Conservation (phyloP, 163 green algal species). For the Chloromonas sp. region DNA sequence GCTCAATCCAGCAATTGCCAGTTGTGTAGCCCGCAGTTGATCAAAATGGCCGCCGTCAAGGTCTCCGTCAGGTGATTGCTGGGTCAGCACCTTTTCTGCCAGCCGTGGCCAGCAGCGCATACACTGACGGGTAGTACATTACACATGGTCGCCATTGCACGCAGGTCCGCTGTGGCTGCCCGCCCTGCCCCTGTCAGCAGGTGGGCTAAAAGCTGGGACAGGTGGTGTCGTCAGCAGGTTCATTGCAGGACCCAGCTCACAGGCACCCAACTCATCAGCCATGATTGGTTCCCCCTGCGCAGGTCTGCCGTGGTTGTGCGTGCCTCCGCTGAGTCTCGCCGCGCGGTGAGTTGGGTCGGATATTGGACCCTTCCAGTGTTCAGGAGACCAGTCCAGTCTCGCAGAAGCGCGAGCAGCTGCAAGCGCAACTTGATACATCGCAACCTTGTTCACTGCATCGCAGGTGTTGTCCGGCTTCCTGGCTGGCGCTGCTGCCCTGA, state of each 20-base stretch:
- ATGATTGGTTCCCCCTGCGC: neutral
- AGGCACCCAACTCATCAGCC: neutral
- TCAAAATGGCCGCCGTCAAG: slow-evolving; percentile 3
- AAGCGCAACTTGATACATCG: neutral
- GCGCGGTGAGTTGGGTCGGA: slow-evolving; percentile 28
- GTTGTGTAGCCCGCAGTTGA: neutral
- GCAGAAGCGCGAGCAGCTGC: slow-evolving; percentile 1
- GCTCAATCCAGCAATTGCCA: neutral
- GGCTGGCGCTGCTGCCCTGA: slow-evolving; percentile 57
- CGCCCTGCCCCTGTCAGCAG: neutral
- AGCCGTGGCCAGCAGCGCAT: neutral
- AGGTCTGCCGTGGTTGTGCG: slow-evolving; percentile 60
- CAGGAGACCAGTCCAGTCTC: neutral
- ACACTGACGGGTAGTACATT: too few species aligned
- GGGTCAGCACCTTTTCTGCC: neutral
- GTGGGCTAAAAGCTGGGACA: neutral
- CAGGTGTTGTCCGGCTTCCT: slow-evolving; percentile 72
- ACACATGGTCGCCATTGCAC: too few species aligned
- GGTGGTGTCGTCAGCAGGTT: neutral
- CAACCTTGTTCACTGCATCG: neutral
- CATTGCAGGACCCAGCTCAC: neutral
- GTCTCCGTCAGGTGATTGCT: neutral
- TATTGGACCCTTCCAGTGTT: neutral
- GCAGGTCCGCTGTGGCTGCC: neutral
- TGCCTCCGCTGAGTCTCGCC: slow-evolving; percentile 56